These are phyloP conservation scores for Rosa chinensis DNA, from an alignment of 306 rosid species.

Conservation along the genomic window DNA sequence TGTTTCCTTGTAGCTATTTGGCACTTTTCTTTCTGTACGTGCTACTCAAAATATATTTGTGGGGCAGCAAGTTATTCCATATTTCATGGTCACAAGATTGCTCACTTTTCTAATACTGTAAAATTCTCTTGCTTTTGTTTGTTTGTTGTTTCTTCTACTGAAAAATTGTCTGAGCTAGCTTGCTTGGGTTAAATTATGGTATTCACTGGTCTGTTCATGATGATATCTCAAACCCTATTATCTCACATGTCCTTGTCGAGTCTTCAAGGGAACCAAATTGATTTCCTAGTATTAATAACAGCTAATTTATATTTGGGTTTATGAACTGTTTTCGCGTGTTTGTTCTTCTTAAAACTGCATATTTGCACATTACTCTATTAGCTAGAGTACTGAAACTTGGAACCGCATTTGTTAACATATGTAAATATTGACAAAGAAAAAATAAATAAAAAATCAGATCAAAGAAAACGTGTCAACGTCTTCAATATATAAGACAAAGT, in stretches of 20 bases:
- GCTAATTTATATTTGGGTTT: not conserved
- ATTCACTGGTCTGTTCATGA: not conserved
- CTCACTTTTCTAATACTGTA: not conserved
- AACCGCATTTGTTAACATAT: not conserved
- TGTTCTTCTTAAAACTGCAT: not conserved
- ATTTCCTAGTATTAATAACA: conserved; percentile 3
- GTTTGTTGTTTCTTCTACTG: conserved; percentile 14
- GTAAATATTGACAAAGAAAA: not conserved
- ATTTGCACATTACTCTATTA: not conserved
- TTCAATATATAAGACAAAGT: not conserved
- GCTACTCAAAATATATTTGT: conserved; percentile 42
- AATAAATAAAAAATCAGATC: not conserved
- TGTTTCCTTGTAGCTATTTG: conserved; percentile 15
- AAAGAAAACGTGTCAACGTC: not conserved
- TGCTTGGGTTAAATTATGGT: not conserved
- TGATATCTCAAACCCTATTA: not conserved
- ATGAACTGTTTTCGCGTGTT: not conserved
- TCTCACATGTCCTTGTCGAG: conserved; percentile 56
- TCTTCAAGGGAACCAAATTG: conserved; percentile 21
- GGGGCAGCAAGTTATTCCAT: conserved; percentile 44
- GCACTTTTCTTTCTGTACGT: conserved; percentile 27
- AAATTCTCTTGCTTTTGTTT: not conserved
- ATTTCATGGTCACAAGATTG: conserved; percentile 25
- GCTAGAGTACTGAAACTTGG: not conserved
- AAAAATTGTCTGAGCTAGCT: not conserved